These are phyloP conservation scores for Clarireedia homoeocarpa DNA, from an alignment of 2,329 filamentous ascomycete genomes.

Conservation along the genomic window DNA sequence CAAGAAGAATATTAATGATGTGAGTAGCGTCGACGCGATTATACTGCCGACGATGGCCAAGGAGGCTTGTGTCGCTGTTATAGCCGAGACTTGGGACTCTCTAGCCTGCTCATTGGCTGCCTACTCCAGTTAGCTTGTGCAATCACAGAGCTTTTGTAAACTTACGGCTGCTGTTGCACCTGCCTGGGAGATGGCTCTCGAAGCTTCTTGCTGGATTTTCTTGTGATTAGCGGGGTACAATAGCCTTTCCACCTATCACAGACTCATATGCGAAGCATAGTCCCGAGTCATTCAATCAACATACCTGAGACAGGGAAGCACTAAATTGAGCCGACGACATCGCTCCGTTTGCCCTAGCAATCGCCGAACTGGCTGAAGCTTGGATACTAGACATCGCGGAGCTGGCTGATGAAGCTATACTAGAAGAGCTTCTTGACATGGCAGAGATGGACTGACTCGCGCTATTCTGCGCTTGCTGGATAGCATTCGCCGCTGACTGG, in stretches of 20 bases:
- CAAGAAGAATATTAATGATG: slow-evolving; percentile 32
- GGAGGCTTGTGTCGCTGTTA: slow-evolving; percentile 36
- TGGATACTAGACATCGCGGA: slow-evolving; percentile 17
- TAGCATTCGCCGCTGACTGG: slow-evolving; percentile 18
- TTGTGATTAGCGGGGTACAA: too few relatives aligned
- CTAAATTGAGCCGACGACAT: slow-evolving; percentile 18
- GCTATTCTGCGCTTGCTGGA: slow-evolving; percentile 14
- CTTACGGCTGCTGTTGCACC: not conserved
- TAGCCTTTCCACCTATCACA: too few relatives aligned
- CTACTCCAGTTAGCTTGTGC: not conserved
- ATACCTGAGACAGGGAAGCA: slow-evolving; percentile 19
- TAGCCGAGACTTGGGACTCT: slow-evolving; percentile 31
- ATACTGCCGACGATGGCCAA: slow-evolving; percentile 37
- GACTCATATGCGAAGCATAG: not conserved
- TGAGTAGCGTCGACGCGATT: slow-evolving; percentile 35
- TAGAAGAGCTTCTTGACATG: slow-evolving; percentile 20
- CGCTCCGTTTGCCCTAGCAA: slow-evolving; percentile 18
- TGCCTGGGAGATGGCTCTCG: not conserved
- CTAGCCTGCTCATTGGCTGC: slow-evolving; percentile 9
- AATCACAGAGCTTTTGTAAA: not conserved
- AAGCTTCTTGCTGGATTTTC: not conserved
- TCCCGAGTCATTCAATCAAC: too few relatives aligned
- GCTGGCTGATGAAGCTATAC: slow-evolving; percentile 20
- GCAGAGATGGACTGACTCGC: slow-evolving; percentile 21
- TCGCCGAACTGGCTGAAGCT: slow-evolving; percentile 18